phyloP scores from a whole-genome alignment of 371 early-diverging fungal species.

The Mortierella sp. region DNA sequence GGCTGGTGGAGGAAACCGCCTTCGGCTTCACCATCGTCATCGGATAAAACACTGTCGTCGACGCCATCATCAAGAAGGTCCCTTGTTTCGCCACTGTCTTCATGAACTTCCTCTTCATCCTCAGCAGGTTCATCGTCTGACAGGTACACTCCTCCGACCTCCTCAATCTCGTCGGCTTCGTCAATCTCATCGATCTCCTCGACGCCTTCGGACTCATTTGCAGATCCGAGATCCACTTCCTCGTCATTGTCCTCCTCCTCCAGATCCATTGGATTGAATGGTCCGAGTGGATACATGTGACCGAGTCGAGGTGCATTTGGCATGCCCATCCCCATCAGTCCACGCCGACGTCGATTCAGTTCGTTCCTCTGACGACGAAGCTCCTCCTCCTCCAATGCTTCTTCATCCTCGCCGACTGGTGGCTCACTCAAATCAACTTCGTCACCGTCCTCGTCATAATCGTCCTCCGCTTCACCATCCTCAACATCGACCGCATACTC shows the following conservation, averaged over 20 bases:
- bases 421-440: background rate
- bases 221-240: background rate
- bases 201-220: background rate
- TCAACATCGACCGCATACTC: background rate
- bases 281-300: background rate
- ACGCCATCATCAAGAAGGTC: background rate
- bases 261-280: background rate
- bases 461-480: background rate
- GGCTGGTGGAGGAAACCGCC: background rate
- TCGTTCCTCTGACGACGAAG: slow-evolving; percentile 2
- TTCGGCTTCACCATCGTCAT: background rate
- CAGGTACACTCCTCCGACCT: background rate
- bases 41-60: background rate
- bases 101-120: background rate
- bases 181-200: background rate
- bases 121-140: background rate
- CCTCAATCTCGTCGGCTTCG: background rate
- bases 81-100: background rate
- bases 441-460: background rate
- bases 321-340: slow-evolving; percentile 1
- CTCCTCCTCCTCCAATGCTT: background rate
- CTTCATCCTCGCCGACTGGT: background rate
- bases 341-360: background rate
- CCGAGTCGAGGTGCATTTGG: background rate
- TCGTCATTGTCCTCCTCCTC: slow-evolving; percentile 10